Conservation (phyloP, 495 filamentous ascomycete genomes). For the Podospora appendiculata region DNA sequence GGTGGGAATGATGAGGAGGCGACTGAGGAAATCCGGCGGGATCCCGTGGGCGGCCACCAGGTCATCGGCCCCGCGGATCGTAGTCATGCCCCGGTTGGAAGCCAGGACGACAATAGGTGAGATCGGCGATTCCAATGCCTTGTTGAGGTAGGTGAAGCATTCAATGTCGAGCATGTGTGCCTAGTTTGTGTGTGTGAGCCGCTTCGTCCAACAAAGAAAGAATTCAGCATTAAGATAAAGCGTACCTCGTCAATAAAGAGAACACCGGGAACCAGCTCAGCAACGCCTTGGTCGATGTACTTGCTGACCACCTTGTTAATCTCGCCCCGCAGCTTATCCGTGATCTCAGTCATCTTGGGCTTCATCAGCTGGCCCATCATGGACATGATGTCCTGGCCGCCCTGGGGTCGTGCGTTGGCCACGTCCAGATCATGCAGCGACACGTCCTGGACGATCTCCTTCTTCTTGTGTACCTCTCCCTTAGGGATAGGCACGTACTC, state of each 20-base stretch:
- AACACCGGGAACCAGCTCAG: constrained; percentile 92
- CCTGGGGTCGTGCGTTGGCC: constrained; percentile 88
- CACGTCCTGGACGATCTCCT: constrained; percentile 99
- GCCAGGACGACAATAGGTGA: constrained; percentile 95
- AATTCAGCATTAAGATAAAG: constrained; percentile 1
- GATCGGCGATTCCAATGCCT: constrained; percentile 85
- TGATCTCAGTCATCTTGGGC: constrained; percentile 97
- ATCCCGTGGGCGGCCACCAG: constrained; percentile 84
- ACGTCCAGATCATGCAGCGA: constrained; percentile 94
- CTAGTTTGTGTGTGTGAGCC: constrained; percentile 30
- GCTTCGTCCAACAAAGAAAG: not conserved
- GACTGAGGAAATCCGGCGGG: constrained; percentile 83
- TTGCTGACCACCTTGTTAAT: constrained; percentile 98
- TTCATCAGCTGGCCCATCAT: constrained; percentile 99
- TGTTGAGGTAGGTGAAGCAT: constrained; percentile 97
- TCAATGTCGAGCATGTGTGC: constrained; percentile 99
- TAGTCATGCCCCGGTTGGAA: constrained; percentile 86
- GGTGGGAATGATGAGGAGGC: constrained; percentile 92
- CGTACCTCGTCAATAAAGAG: constrained; percentile 96
- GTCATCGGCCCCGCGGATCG: constrained; percentile 80
- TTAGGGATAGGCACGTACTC: constrained; percentile 98
- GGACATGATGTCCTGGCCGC: constrained; percentile 98
- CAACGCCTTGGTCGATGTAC: constrained; percentile 97
- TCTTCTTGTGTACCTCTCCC: constrained; percentile 99
- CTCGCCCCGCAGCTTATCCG: constrained; percentile 87